These are phyloP conservation scores for Lachnellula hyalina DNA, from an alignment of 2,329 filamentous ascomycete genomes.

Conservation along the genomic window DNA sequence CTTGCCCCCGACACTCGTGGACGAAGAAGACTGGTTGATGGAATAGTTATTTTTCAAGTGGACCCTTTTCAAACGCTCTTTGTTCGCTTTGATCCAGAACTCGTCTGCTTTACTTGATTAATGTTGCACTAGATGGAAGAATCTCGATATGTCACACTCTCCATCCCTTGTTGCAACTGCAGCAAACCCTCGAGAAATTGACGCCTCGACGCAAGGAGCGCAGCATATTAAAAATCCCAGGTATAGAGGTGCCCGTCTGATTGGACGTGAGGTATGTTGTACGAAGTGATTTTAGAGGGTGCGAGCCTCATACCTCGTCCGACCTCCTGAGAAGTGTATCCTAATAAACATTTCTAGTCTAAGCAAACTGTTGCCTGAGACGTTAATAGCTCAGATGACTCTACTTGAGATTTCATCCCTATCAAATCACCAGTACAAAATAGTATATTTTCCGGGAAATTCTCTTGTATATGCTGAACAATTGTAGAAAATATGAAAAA, in stretches of 20 bases:
- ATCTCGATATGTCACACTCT: constrained; percentile 18
- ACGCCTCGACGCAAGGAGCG: constrained; percentile 23
- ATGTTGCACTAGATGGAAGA: constrained; percentile 10
- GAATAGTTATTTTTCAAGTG: constrained; percentile 10
- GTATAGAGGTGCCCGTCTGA: background rate
- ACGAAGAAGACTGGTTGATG: constrained; percentile 21
- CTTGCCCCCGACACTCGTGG: constrained; percentile 18
- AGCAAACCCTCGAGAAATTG: constrained; percentile 13
- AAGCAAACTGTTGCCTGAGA: background rate
- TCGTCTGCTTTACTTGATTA: constrained; percentile 2
- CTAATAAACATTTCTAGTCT: background rate
- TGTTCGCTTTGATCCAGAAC: constrained; percentile 12
- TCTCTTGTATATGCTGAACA: background rate
- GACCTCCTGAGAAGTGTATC: background rate
- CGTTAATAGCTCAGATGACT: background rate
- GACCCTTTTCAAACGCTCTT: constrained; percentile 16
- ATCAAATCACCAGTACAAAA: too few relatives aligned
- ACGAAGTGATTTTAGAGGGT: background rate
- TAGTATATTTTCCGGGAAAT: too few relatives aligned
- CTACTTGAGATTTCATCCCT: background rate
- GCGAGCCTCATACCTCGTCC: constrained; percentile 16
- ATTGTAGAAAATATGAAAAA: background rate
- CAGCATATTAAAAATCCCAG: background rate
- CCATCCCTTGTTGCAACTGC: constrained; percentile 15
- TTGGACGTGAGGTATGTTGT: background rate